Conservation (phyloP, 2,329 filamentous ascomycete genomes). For the Hypomyces rosellus region DNA sequence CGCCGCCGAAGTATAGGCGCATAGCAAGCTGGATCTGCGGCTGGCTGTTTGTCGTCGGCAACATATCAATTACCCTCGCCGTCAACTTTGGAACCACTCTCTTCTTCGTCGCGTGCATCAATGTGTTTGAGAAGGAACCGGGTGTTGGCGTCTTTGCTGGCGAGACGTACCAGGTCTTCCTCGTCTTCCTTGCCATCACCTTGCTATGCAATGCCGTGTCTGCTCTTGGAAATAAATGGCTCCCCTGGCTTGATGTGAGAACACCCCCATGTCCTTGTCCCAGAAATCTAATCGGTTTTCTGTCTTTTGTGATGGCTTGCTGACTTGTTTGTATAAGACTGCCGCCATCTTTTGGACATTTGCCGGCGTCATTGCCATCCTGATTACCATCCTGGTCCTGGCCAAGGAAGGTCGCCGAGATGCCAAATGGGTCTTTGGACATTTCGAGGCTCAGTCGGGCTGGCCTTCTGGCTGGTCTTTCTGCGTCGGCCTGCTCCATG, state of each 20-base stretch:
- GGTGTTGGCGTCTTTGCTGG: slow-evolving; percentile 40
- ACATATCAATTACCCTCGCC: slow-evolving; percentile 77
- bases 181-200: slow-evolving; percentile 66
- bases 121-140: slow-evolving; percentile 44
- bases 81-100: slow-evolving; percentile 75
- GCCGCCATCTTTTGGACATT: slow-evolving; percentile 72
- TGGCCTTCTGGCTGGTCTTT: slow-evolving; percentile 69
- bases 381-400: slow-evolving; percentile 56
- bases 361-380: slow-evolving; percentile 59
- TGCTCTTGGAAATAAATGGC: slow-evolving; percentile 58
- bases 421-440: slow-evolving; percentile 58
- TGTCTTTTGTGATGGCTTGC: neutral
- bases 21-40: slow-evolving; percentile 66
- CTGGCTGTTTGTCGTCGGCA: slow-evolving; percentile 72
- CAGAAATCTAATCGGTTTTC: neutral
- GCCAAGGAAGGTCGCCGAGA: slow-evolving; percentile 62
- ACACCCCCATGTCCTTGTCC: neutral
- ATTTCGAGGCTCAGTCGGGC: slow-evolving; percentile 62
- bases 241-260: slow-evolving; percentile 64
- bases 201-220: slow-evolving; percentile 60
- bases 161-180: slow-evolving; percentile 58
- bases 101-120: slow-evolving; percentile 47
- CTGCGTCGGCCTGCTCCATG: slow-evolving; percentile 65
- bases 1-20: slow-evolving; percentile 53
- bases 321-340: slow-evolving; percentile 39